These are phyloP conservation scores for Nakataea oryzae DNA, from an alignment of 2,329 filamentous ascomycete species.

Conservation along the genomic window DNA sequence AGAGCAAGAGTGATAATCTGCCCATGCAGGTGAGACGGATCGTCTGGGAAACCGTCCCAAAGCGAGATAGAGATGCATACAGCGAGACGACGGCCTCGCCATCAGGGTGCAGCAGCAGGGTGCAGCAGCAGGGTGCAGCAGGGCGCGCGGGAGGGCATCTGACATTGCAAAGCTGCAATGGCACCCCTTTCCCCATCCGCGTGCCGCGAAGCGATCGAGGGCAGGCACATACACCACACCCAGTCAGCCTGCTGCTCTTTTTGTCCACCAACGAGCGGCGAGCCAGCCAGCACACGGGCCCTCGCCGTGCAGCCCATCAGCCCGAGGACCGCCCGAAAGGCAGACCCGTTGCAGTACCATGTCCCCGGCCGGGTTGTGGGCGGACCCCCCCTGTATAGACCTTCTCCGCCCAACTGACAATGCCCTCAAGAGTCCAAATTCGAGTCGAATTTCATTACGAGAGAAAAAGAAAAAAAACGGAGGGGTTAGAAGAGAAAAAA, in stretches of 20 bases:
- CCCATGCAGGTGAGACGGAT: too few relatives aligned
- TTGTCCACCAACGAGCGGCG: neutral
- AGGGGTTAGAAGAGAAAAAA: too few relatives aligned
- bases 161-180: neutral
- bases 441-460: too few relatives aligned
- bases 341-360: too few relatives aligned
- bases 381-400: too few relatives aligned
- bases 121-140: neutral
- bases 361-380: too few relatives aligned
- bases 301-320: neutral
- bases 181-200: neutral
- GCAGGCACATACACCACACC: neutral
- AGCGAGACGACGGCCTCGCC: neutral
- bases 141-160: neutral
- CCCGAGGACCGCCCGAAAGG: too few relatives aligned
- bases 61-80: neutral
- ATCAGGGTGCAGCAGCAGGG: neutral
- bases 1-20: neutral
- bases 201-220: neutral
- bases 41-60: neutral
- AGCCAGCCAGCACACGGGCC: neutral
- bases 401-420: too few relatives aligned
- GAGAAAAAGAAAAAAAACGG: too few relatives aligned
- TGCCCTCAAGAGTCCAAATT: too few relatives aligned
- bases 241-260: too few relatives aligned